Percentiles rank a stretch among this genome's conserved stretches.
phyloP scores from a whole-genome alignment of 345 rosid species.

The Lenwebbia sp. region DNA sequence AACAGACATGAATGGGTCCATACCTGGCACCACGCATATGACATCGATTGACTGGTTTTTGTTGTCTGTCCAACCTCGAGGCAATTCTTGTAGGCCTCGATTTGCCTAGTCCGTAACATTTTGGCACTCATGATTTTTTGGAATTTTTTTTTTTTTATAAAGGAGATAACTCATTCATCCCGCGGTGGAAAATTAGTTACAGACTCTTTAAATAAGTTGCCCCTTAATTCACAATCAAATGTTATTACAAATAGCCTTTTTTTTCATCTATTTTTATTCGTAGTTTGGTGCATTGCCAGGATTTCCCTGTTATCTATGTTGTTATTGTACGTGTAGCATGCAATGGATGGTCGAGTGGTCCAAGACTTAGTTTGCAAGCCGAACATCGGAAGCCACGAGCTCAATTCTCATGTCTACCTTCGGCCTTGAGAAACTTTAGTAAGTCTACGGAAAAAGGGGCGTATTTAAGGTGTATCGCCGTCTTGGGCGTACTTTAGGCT shows the following conservation, averaged over 20 bases:
- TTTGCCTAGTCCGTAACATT: background rate
- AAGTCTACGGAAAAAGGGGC: background rate
- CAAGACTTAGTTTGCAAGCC: background rate
- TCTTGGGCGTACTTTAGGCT: background rate
- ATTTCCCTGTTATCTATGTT: background rate
- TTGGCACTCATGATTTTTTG: background rate
- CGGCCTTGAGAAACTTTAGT: background rate
- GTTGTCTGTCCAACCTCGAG: background rate
- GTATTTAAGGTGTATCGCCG: background rate
- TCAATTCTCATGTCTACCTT: background rate
- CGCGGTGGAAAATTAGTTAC: too few relatives aligned
- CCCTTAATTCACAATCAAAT: too few relatives aligned
- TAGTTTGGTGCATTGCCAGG: background rate
- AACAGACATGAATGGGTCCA: background rate
- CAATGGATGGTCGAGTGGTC: background rate
- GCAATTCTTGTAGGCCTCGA: background rate
- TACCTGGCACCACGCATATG: background rate
- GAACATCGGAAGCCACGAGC: background rate
- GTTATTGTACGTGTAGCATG: background rate
- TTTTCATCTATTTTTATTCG: too few relatives aligned
- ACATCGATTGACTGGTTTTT: background rate
- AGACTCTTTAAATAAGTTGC: too few relatives aligned
- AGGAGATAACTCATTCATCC: too few relatives aligned
- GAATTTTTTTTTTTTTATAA: too few relatives aligned
- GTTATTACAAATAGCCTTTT: too few relatives aligned